Base-by-base conservation (phyloP, 2,329 filamentous ascomycete species). In the Trichoderma arundinaceum region DNA sequence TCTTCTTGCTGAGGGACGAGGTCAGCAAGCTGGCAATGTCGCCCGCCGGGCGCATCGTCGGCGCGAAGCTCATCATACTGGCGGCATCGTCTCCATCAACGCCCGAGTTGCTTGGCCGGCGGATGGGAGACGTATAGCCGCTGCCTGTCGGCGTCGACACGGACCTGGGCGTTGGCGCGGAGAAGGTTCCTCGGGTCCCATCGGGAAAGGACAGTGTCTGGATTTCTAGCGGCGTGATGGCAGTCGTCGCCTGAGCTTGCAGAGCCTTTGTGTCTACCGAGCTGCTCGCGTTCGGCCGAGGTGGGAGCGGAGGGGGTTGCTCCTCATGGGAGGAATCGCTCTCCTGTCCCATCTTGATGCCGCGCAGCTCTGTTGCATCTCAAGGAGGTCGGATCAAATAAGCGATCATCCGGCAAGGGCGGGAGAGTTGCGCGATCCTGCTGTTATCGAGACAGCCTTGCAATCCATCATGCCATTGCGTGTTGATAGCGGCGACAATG, bases 11-110 rank as follows among this genome's bases (percentile, higher is more conserved):
- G 41, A 90, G 77, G 28, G 91, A 88, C 48, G 92, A 91, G 9
- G 88, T 88, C 52, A 97, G 85, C 19, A 97, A 82, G 73, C 94
- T 96, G 67, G 93, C 93, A 32, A 92, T 85, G 70, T 97, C 93
- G 3, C 88, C 88, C 0, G 83, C 83, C 17, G 82, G 85, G 44
- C 84, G 88, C 78, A 83, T 79, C 6, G 84, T 90, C 0, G 88
- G 88, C 38, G 86, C 84, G 72, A 86, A 85, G 78, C 89, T 92
- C 76, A 83, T 83, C 65, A 92, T 75, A 73, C 90, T 92, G 69
- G 85, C 86, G 48, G 82, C 82, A 69, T 92, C 90, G 58, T 89
- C 87, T 58, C 75, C 80, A 69, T 89, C 84, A 73, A 83, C 77
- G 43, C 73, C 71, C 51, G 77, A 72, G 68, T 71, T 72, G 51